A percentile compares a stretch with the other conserved stretches of the same genome.
Conservation (phyloP, 2,329 filamentous ascomycete genomes). For the Arthrobotrys iridis region DNA sequence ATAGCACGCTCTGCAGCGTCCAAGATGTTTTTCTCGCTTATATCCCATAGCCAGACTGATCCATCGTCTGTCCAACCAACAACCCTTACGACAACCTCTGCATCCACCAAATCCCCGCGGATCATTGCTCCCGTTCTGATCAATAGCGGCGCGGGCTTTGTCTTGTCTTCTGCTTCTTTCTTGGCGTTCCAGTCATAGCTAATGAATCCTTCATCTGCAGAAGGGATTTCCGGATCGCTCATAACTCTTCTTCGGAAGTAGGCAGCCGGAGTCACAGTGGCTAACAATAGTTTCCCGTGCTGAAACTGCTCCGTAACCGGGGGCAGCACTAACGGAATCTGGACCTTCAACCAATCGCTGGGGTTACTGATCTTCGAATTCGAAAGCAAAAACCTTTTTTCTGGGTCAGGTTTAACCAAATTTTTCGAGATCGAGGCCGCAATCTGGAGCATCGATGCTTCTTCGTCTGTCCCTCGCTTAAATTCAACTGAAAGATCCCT, state of each 20-base stretch:
- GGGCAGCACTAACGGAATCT: conserved; percentile 21
- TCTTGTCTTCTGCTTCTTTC: not conserved
- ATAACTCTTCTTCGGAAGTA: conserved; percentile 28
- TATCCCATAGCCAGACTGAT: conserved; percentile 47
- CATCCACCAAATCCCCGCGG: conserved; percentile 20
- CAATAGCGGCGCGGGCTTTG: not conserved
- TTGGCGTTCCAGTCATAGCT: conserved; percentile 12
- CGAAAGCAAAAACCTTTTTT: conserved; percentile 25
- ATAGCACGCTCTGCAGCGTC: conserved; percentile 2
- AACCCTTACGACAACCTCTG: conserved; percentile 31
- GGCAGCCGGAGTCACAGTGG: conserved; percentile 24
- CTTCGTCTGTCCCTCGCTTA: not conserved
- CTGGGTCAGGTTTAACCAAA: not conserved
- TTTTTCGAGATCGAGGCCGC: conserved; percentile 25
- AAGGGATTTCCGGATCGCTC: conserved; percentile 44
- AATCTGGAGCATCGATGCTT: not conserved
- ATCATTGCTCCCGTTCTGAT: conserved; percentile 35
- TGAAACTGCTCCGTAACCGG: not conserved
- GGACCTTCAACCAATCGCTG: conserved; percentile 6
- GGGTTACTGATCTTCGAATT: conserved; percentile 15
- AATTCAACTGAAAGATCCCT: conserved; percentile 21
- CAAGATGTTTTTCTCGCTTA: conserved; percentile 38
- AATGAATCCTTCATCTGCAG: conserved; percentile 28
- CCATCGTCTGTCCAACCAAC: conserved; percentile 29
- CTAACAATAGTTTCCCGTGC: conserved; percentile 17